Evolutionary conservation across 208 protist genomes (phyloP).

Genomic region (Naegleria lovaniensis): DNA sequence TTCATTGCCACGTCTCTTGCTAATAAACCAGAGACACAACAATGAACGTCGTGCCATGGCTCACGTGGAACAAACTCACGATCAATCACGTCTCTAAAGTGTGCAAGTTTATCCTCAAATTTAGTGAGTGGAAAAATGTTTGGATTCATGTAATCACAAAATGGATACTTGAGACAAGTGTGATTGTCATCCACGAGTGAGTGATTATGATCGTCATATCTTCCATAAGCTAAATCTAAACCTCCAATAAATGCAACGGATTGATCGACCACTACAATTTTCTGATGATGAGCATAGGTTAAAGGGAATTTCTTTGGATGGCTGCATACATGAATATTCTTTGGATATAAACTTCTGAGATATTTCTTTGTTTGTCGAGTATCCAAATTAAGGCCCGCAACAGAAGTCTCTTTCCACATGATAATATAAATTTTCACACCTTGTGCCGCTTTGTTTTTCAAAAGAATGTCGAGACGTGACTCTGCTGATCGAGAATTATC

Average conservation of each 20-base stretch:
- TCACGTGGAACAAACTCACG: not conserved
- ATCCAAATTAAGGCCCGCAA: not conserved
- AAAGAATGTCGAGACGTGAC: not conserved
- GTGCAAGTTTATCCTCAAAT: not conserved
- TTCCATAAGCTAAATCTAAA: constrained; percentile 26
- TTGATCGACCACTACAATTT: constrained; percentile 36
- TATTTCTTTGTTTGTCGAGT: not conserved
- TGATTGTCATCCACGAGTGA: not conserved
- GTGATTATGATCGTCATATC: constrained; percentile 2
- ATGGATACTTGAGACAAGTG: not conserved
- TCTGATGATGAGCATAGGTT: constrained; percentile 39
- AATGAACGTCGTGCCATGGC: constrained; percentile 35
- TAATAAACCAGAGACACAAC: not conserved
- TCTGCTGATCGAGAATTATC: not conserved
- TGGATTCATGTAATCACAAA: not conserved
- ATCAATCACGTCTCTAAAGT: not conserved
- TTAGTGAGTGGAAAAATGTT: constrained; percentile 3
- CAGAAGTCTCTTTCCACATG: not conserved
- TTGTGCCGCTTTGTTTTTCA: not conserved
- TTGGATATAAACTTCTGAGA: not conserved
- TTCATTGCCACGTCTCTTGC: constrained; percentile 30
- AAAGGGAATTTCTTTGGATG: not conserved
- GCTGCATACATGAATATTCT: not conserved
- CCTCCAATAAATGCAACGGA: constrained; percentile 18
- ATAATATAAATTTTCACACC: constrained; percentile 8